Percentiles rank a stretch among this genome's conserved stretches.
Evolutionary conservation across 2,329 filamentous ascomycete genomes (phyloP).

Genomic region (Fusarium ramigenum): DNA sequence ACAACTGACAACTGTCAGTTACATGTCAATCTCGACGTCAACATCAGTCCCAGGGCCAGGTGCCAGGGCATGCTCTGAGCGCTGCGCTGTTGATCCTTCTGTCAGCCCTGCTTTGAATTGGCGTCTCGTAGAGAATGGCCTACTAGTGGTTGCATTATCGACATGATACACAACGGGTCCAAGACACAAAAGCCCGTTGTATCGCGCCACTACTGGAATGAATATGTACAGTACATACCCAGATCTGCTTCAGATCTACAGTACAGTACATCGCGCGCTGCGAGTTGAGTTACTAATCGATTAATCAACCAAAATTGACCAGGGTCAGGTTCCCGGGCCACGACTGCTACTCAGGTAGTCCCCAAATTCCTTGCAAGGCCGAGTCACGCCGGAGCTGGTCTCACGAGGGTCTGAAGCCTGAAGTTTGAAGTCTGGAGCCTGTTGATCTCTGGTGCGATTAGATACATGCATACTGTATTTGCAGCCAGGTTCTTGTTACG

Average conservation of each 20-base stretch:
- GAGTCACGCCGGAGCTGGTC: conserved; percentile 31
- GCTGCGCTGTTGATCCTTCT: background rate
- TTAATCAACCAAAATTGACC: background rate
- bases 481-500: conserved; percentile 14
- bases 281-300: conserved; percentile 3
- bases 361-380: conserved; percentile 11
- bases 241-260: conserved; percentile 31
- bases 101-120: conserved; percentile 3
- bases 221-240: background rate
- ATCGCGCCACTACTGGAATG: conserved; percentile 23
- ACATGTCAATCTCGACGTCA: conserved; percentile 13
- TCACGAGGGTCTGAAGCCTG: conserved; percentile 17
- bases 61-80: background rate
- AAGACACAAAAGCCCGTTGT: conserved; percentile 16
- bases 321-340: background rate
- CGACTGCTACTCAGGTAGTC: conserved; percentile 12
- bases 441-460: conserved; percentile 39
- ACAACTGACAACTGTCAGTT: conserved; percentile 36
- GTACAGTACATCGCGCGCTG: background rate
- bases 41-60: background rate
- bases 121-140: conserved; percentile 5
- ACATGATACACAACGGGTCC: conserved; percentile 18
- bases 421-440: conserved; percentile 22
- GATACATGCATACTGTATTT: background rate
- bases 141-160: conserved; percentile 21